Evolutionary conservation across 306 rosid genomes (phyloP).

Genomic region (Fragaria ananassa): DNA sequence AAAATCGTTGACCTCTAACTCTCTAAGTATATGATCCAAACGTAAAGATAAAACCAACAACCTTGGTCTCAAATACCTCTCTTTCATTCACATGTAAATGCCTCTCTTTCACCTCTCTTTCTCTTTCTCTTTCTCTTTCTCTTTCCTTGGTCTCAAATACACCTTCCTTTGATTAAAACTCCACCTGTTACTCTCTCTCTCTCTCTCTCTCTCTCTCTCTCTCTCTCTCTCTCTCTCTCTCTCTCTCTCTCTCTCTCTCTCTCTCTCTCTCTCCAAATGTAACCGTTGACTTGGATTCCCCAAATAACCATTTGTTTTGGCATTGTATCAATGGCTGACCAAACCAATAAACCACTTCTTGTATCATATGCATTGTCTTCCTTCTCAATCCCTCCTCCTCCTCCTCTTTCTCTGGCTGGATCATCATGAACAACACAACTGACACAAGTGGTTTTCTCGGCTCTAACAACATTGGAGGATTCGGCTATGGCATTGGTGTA

Average conservation of each 20-base stretch:
- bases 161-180: constrained; percentile 41
- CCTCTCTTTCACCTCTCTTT: constrained; percentile 17
- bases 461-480: constrained; percentile 55
- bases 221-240: constrained; percentile 1
- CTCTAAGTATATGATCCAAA: constrained; percentile 2
- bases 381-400: constrained; percentile 12
- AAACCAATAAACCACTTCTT: constrained; percentile 17
- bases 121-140: constrained; percentile 2
- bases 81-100: constrained; percentile 40
- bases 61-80: too few relatives aligned
- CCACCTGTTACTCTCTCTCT: constrained; percentile 18
- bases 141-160: constrained; percentile 37
- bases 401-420: neutral
- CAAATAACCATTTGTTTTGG: constrained; percentile 24
- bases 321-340: constrained; percentile 29
- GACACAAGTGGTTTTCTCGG: constrained; percentile 54
- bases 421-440: constrained; percentile 42
- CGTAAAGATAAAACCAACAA: constrained; percentile 15
- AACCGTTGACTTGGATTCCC: constrained; percentile 51
- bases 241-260: constrained; percentile 14
- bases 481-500: constrained; percentile 82
- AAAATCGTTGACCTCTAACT: constrained; percentile 44
- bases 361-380: constrained; percentile 5
- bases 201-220: constrained; percentile 16
- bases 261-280: constrained; percentile 12